Evolutionary conservation across 2,329 filamentous ascomycete genomes (phyloP), one percentile per base, ranked within the genome.

Genomic region (Fusarium sp.): DNA sequence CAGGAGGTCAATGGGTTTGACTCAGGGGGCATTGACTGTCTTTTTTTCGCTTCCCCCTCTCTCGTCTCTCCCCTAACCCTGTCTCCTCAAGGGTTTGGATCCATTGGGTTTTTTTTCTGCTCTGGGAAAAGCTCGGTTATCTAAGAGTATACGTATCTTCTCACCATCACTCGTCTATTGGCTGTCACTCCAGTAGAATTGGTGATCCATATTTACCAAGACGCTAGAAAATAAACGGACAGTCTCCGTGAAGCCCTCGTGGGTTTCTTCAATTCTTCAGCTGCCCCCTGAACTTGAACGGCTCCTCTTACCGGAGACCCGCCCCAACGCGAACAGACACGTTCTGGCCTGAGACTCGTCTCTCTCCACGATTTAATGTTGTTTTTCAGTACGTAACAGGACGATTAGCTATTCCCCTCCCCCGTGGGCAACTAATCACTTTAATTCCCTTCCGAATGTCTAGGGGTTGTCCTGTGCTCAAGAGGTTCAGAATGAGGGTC

Each of bases 91-190:
- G 47, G 47, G 47, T 34, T 40, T 14, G 22, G 15, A 44, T 44
- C 42, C 42, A 44, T 44, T 44, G 47, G 47, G 8, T 25, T 34
- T 46, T 34, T 38, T 51, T 38, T 38, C 47, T 58, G 66, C 44
- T 29, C 46, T 71, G 68, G 68, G 54, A 69, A 72, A 71, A 69
- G 59, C 40, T 59, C 68, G 68, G 68, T 25, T 71, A 52, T 42
- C 50, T 22, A 8, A 42, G 5, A 16, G 22, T 44, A 4, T 44
- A 44, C 42, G 42, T 44, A 44, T 22, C 42, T 25, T n/a, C 20
- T 18, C 15, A 12, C 22, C 12, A n/a, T n/a, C n/a, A n/a, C n/a
- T n/a, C n/a, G n/a, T n/a, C n/a, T n/a, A n/a, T 51, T 34, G 29
- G 29, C 22, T 22, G 16, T 18, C 18, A 25, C 25, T 8, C 3